These are phyloP conservation scores for Gossypium bickii DNA, from an alignment of 345 rosid species.

Conservation along the genomic window DNA sequence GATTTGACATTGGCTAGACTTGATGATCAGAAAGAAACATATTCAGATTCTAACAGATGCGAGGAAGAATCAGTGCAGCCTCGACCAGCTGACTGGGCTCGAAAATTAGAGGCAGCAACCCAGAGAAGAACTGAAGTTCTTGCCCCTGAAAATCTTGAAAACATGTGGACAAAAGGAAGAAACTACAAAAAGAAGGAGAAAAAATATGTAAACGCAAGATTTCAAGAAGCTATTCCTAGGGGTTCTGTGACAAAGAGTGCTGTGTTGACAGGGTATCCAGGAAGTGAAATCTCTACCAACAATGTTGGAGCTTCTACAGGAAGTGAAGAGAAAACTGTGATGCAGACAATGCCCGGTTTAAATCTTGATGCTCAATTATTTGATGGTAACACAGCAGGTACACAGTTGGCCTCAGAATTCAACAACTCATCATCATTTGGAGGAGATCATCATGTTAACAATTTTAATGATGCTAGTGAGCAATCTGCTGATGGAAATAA, in stretches of 20 bases:
- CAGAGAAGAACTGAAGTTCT: conserved; percentile 96
- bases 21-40: conserved; percentile 28
- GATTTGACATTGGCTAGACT: conserved; percentile 30
- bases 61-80: conserved; percentile 39
- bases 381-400: conserved; percentile 19
- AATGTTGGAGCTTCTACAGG: conserved; percentile 28
- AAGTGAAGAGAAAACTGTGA: conserved; percentile 37
- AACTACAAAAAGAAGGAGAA: conserved; percentile 75
- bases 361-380: conserved; percentile 35
- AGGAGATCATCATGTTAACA: conserved; percentile 26
- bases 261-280: conserved; percentile 19
- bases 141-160: conserved; percentile 94
- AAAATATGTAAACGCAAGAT: conserved; percentile 35
- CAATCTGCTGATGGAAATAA: conserved; percentile 44
- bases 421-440: conserved; percentile 30
- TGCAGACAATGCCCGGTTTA: conserved; percentile 30
- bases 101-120: conserved; percentile 70
- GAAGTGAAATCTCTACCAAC: conserved; percentile 27
- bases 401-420: conserved; percentile 22
- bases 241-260: conserved; percentile 21
- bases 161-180: conserved; percentile 98
- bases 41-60: conserved; percentile 21
- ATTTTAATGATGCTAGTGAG: conserved; percentile 23
- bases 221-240: conserved; percentile 26
- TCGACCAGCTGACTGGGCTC: conserved; percentile 75